Evolutionary conservation across 1,139 yeast species (phyloP), one percentile per base, ranked within the genome.

Genomic region (Candida dubliniensis): DNA sequence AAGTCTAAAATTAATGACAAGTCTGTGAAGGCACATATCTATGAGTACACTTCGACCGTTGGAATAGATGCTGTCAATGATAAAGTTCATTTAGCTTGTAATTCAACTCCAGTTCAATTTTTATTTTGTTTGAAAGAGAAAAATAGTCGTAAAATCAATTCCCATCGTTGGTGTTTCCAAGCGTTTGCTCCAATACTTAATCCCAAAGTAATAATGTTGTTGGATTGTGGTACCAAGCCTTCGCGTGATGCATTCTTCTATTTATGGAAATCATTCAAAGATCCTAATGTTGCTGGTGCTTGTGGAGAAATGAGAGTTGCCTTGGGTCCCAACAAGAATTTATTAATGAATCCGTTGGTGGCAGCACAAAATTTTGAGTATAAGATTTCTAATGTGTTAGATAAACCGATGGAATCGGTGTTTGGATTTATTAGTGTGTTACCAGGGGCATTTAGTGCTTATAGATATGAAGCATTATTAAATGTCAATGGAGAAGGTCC

Each of bases 391-490:
- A 87, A 87, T 60, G 83, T 87, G 51, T 72, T 87, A 50, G 95
- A 87, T 67, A 87, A 87, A 60, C 95, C 95, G 0, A 79, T 85
- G 76, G 95, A 87, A 60, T 80, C 88, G 29, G 88, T 82, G 0
- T 87, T 86, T 63, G 95, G 95, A 1, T 87, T 85, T 58, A 86
- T 87, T 56, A 74, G 88, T 1, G 95, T 87, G 49, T 74, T 87
- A 45, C 95, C 95, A 0, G 95, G 95, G 49, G 95, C 95, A 0
- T 86, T 87, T 55, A 82, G 89, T n/a, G 95, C 95, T 0, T 87
- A 87, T 62, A 65, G 95, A 47, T 87, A 82, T 56, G 77, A 72
- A 40, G 95, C 95, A 0, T 64, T 87, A 38, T 76, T 79, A 49
- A 85, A 86, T 55, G 78, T 77, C 13, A 74, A 78, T 47, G 87